Evolutionary conservation across 2,329 filamentous ascomycete genomes (phyloP).

Genomic region (Didymella lethalis): DNA sequence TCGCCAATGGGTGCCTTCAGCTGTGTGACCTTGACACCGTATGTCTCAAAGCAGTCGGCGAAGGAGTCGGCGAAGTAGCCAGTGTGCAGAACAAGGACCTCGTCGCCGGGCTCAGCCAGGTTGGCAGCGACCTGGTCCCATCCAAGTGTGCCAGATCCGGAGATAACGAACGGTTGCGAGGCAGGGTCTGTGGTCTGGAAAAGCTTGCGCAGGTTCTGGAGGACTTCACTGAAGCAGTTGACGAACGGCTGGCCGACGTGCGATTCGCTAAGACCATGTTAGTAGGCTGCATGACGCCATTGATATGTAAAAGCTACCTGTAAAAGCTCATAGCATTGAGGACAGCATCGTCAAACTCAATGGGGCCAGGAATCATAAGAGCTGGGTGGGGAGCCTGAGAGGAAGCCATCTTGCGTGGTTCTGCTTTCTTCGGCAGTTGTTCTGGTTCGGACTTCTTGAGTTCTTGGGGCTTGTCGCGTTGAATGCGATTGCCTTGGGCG

Average conservation of each 20-base stretch:
- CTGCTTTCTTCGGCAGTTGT: constrained; percentile 21
- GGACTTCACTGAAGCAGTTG: constrained; percentile 86
- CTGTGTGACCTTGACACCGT: constrained; percentile 89
- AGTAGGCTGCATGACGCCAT: constrained; percentile 4
- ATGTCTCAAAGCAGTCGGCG: constrained; percentile 88
- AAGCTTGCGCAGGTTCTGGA: constrained; percentile 87
- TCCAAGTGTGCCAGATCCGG: constrained; percentile 92
- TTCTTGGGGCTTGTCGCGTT: constrained; percentile 9
- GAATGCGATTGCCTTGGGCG: constrained; percentile 57
- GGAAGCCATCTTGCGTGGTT: constrained; percentile 57
- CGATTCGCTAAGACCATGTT: constrained; percentile 72
- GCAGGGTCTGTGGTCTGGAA: constrained; percentile 86
- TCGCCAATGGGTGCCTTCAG: constrained; percentile 88
- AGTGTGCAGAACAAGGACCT: constrained; percentile 91
- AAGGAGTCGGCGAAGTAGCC: constrained; percentile 98
- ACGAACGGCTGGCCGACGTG: constrained; percentile 92
- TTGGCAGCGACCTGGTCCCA: constrained; percentile 98
- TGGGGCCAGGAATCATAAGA: constrained; percentile 94
- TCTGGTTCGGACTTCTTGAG: constrained; percentile 25
- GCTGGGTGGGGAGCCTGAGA: constrained; percentile 69
- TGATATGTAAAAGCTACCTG: constrained; percentile 62
- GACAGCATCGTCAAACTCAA: constrained; percentile 98
- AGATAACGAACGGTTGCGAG: constrained; percentile 91
- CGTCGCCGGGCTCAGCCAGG: constrained; percentile 85
- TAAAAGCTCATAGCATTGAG: constrained; percentile 94